Conservation (phyloP, 768 basidiomycete species). For the Botryobasidium botryosum region DNA sequence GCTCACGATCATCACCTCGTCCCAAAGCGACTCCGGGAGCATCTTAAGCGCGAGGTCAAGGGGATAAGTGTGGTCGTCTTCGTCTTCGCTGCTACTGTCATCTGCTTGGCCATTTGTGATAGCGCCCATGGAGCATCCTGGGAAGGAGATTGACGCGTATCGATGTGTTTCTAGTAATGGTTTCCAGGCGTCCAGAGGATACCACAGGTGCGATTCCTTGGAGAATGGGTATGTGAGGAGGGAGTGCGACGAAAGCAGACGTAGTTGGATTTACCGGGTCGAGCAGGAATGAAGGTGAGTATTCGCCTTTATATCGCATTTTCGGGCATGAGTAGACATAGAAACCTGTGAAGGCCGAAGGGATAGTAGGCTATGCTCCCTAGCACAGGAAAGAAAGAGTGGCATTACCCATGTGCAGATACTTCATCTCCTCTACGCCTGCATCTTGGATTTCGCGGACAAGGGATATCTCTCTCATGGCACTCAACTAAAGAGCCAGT, state of each 20-base stretch:
- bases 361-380: neutral
- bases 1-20: no score
- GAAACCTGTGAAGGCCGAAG: conserved; percentile 47
- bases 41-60: no score
- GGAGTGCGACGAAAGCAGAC: neutral
- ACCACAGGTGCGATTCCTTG: conserved; percentile 68
- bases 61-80: no score
- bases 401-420: conserved; percentile 70
- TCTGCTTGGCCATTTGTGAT: neutral
- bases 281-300: conserved; percentile 67
- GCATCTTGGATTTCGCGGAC: conserved; percentile 56
- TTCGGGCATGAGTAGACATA: conserved; percentile 87
- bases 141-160: conserved; percentile 53
- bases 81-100: no score
- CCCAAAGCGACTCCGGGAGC: no score
- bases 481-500: conserved; percentile 75
- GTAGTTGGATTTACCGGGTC: conserved; percentile 47
- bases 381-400: neutral
- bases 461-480: conserved; percentile 62
- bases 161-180: conserved; percentile 45
- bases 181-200: conserved; percentile 42
- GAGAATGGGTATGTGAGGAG: neutral
- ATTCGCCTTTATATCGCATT: conserved; percentile 95
- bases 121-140: conserved; percentile 13
- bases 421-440: conserved; percentile 44